Evolutionary conservation across 2,329 filamentous ascomycete species (phyloP), one percentile per base, ranked within the genome.

Genomic region (Biscogniauxia sp.): DNA sequence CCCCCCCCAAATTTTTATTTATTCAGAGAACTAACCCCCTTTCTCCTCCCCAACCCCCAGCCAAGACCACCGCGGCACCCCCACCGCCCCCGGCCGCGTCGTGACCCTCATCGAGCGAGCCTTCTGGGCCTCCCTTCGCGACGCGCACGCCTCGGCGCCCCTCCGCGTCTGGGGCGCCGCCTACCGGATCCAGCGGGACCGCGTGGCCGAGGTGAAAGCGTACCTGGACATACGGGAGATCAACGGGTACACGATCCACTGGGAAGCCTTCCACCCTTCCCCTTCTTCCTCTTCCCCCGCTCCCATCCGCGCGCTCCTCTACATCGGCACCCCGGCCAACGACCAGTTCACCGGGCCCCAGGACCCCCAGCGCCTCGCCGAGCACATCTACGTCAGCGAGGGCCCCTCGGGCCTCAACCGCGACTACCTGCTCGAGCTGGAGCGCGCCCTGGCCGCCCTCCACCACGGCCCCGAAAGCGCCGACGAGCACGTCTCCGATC

Each of bases 201-300:
- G 88, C 66, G 92, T 96, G 20, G 83, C 87, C 62, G 89, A 94
- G 77, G 94, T 97, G 3, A 89, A 91, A 68, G 84, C 88, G 61
- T 97, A 97, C 74, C 90, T 99, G 54, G 93, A 98, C 76, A 94
- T 97, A 66, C 89, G 95, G 53, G 95, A 99, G 77, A 97, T 98
- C 73, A 97, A 98, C 78, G 95, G 95, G 25, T 99, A 99, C 77
- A 91, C 88, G 57, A 96, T 97, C 67, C 93, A 97, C 76, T 92
- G 93, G 75, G 92, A 93, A 26, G 87, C 90, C 0, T 97, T 98
- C 75, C 82, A 93, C 69, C 87, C 89, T 6, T 81, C 84, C 3
- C 6, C 63, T 2, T 5, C 55, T 8, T 19, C 54, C 11, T 2
- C 28, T 7, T 41, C 19, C 28, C 3, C 32, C 25, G 17, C 54